Evolutionary conservation across 1,139 yeast genomes (phyloP).

Genomic region (Debaryomyces sp.): DNA sequence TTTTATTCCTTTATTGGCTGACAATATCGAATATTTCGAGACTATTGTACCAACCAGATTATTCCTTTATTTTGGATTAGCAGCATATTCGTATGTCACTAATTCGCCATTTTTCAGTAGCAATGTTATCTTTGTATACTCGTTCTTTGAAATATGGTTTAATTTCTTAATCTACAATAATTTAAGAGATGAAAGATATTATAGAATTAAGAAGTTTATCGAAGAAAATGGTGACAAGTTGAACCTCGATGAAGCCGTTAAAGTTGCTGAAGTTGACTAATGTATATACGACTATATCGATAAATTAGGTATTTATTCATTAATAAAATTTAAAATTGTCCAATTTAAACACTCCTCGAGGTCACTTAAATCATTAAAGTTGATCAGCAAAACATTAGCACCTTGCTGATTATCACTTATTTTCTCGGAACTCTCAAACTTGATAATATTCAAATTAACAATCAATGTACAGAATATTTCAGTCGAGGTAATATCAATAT

Average conservation of each 20-base stretch:
- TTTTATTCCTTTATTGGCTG: conserved; percentile 59
- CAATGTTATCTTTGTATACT: conserved; percentile 60
- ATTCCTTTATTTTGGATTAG: conserved; percentile 54
- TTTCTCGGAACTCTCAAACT: conserved; percentile 32
- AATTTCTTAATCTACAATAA: conserved; percentile 65
- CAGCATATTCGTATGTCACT: conserved; percentile 44
- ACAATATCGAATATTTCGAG: conserved; percentile 61
- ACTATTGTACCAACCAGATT: conserved; percentile 71
- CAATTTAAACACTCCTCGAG: conserved; percentile 69
- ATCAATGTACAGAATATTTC: conserved; percentile 46
- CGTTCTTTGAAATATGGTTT: conserved; percentile 74
- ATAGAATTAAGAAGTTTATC: conserved; percentile 41
- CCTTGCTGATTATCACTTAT: conserved; percentile 37
- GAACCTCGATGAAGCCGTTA: conserved; percentile 30
- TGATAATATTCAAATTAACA: conserved; percentile 33
- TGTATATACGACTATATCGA: conserved; percentile 4
- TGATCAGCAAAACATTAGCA: conserved; percentile 43
- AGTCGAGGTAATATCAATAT: conserved; percentile 39
- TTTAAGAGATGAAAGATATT: conserved; percentile 62
- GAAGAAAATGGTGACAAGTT: conserved; percentile 41
- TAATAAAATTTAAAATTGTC: conserved; percentile 47
- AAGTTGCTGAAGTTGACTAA: conserved; percentile 26
- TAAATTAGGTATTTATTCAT: conserved; percentile 14
- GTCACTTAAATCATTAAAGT: conserved; percentile 62
- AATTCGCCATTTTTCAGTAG: conserved; percentile 54